These are phyloP conservation scores for Melampsora allii-populina DNA, from an alignment of 1,284 basidiomycete genomes.

Conservation along the genomic window DNA sequence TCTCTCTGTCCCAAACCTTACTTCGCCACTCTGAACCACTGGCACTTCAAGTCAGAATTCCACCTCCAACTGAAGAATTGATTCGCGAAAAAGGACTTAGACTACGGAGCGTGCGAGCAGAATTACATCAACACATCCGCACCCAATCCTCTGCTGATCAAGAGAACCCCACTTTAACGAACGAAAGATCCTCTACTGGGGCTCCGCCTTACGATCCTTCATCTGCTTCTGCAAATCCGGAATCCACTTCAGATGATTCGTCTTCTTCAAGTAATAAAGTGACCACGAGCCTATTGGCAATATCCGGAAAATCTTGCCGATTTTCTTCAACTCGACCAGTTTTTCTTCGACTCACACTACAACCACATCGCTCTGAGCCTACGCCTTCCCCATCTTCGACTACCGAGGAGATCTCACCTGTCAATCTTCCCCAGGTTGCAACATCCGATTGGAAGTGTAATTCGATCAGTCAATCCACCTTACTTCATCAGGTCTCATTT, in stretches of 20 bases:
- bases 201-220: neutral
- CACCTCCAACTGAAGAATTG: slow-evolving; percentile 28
- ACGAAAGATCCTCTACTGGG: neutral
- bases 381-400: neutral
- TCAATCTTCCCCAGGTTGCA: neutral
- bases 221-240: neutral
- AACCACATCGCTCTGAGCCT: neutral
- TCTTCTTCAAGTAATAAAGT: neutral
- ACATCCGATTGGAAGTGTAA: slow-evolving; percentile 6
- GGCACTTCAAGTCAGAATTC: slow-evolving; percentile 24
- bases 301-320: slow-evolving; percentile 30
- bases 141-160: neutral
- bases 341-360: slow-evolving; percentile 18
- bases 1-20: slow-evolving; percentile 29
- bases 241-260: neutral
- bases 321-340: slow-evolving; percentile 28
- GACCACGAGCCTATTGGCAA: slow-evolving; percentile 14
- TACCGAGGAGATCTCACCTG: neutral
- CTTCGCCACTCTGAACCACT: slow-evolving; percentile 25
- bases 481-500: slow-evolving; percentile 13
- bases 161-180: neutral
- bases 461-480: slow-evolving; percentile 28
- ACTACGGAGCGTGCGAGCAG: slow-evolving; percentile 19
- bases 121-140: slow-evolving; percentile 28
- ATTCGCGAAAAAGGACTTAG: slow-evolving; percentile 26